Conservation (phyloP, 441 rosid species). For the Gossypium davidsonii region DNA sequence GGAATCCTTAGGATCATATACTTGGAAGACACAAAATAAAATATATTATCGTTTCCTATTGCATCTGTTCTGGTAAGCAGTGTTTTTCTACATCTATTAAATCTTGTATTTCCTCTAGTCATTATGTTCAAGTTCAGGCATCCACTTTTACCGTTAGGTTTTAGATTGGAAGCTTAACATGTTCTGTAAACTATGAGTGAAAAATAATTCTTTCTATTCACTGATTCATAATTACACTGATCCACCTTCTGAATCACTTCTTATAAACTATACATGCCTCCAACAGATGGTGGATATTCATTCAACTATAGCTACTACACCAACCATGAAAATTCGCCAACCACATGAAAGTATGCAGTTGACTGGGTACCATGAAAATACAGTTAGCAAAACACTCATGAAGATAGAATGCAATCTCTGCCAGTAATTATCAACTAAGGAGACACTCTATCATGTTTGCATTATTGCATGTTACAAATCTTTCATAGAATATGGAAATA, state of each 20-base stretch:
- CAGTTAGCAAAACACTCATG: not conserved
- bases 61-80: not conserved
- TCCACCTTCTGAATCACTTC: slow-evolving; percentile 1
- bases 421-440: not conserved
- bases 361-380: not conserved
- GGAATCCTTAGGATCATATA: not conserved
- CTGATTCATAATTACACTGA: not conserved
- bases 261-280: not conserved
- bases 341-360: not conserved
- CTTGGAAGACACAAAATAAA: not conserved
- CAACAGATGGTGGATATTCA: slow-evolving; percentile 5
- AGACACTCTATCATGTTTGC: not conserved
- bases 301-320: not conserved
- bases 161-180: not conserved
- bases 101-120: not conserved
- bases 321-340: not conserved
- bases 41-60: not conserved
- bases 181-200: not conserved
- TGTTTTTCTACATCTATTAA: not conserved
- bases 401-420: slow-evolving; percentile 1
- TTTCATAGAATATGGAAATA: not conserved
- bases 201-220: not conserved
- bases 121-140: not conserved
- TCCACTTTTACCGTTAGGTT: not conserved
- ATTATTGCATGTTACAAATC: not conserved